Evolutionary conservation across 768 basidiomycete genomes (phyloP), one percentile per base, ranked within the genome.

Genomic region (Kwoniella dejecticola): DNA sequence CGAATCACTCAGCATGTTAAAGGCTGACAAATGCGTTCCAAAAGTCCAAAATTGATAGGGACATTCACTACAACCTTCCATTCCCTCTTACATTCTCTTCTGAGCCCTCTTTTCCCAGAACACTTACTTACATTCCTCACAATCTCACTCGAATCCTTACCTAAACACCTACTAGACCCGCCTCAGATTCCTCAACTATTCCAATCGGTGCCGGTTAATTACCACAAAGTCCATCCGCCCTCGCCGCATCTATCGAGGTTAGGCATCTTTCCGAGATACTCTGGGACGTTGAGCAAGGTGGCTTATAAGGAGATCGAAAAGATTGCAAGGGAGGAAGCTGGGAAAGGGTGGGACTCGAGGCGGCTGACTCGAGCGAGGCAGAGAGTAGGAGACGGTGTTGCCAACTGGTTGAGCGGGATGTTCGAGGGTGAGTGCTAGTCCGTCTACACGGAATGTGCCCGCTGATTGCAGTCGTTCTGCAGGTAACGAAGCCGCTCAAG

Each of bases 221-320:
- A 62, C 36, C 65, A 69, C 23, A 63, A 66, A 54, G 63, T 73
- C 13, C 50, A 69, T 0, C 67, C 72, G 13, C 73, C 73, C 1
- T 68, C 68, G 1, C 62, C 72, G 21, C 67, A 67, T 52, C 58
- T 77, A 12, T 62, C 59, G 8, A 47, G 72, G 27, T 52, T 78
- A 21, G 75, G 70, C 10, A 54, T 75, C 6, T 56, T 78, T 23
- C 69, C 73, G 0, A 47, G 71, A 29, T 78, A 76, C 48, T 63
- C 68, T 11, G 60, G 63, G 6, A 69, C 92, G 59, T 85, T 97
- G 27, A 86, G 89, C 19, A 86, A 86, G 50, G 88, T 93, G 3
- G 89, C 90, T 27, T 91, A 92, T 66, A 88, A 89, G 71, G 85
- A 87, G 67, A 93, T 99, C 63, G 90, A 93, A 72, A 75, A 81